Evolutionary conservation across 495 filamentous ascomycete genomes (phyloP).

Genomic region (Penicillium odoratum): DNA sequence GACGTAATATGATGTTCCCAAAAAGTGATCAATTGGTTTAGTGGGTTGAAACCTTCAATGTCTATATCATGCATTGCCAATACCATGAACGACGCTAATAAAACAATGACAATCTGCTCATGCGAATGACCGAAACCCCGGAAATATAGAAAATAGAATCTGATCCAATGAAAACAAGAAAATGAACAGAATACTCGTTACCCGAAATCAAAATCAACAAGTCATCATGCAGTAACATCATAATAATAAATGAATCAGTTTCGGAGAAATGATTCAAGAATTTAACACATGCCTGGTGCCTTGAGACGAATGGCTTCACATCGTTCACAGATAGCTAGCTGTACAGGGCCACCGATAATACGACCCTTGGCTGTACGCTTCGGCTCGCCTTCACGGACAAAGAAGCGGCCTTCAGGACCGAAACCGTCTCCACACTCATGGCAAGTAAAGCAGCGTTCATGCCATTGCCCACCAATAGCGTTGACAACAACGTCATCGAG

Average conservation of each 20-base stretch:
- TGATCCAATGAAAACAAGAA: slow-evolving; percentile 5
- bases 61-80: slow-evolving; percentile 21
- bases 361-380: slow-evolving; percentile 51
- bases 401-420: slow-evolving; percentile 61
- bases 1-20: not conserved
- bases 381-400: slow-evolving; percentile 57
- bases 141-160: slow-evolving; percentile 6
- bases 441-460: slow-evolving; percentile 87
- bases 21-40: not conserved
- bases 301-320: slow-evolving; percentile 67
- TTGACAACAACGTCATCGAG: slow-evolving; percentile 82
- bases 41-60: slow-evolving; percentile 15
- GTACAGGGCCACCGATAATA: slow-evolving; percentile 48
- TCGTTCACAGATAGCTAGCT: slow-evolving; percentile 59
- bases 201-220: slow-evolving; percentile 20
- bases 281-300: slow-evolving; percentile 39
- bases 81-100: slow-evolving; percentile 12
- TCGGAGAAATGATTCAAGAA: not conserved
- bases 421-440: slow-evolving; percentile 64
- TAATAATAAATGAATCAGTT: slow-evolving; percentile 12
- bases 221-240: slow-evolving; percentile 27
- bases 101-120: slow-evolving; percentile 13
- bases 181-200: slow-evolving; percentile 13
- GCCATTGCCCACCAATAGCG: slow-evolving; percentile 92
- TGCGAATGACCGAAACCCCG: slow-evolving; percentile 7